Percentiles rank a stretch among this genome's conserved stretches.
Conservation (phyloP, 169 alveolate species). For the Plasmodium malariae region DNA sequence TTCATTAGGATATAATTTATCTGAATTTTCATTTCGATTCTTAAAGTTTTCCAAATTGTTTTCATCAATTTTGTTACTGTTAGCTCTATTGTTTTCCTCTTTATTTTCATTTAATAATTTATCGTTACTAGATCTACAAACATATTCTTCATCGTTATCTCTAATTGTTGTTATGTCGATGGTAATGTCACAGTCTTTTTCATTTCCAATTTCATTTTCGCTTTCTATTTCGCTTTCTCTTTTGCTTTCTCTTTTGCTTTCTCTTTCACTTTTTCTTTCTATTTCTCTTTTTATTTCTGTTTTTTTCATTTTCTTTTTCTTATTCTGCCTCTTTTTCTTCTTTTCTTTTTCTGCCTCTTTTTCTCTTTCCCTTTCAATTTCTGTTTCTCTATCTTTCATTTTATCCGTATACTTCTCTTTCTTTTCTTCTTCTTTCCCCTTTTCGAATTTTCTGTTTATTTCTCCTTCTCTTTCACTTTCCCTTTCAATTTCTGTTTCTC, state of each 20-base stretch:
- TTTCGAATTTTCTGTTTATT: background rate
- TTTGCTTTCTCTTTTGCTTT: background rate
- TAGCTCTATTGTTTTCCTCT: background rate
- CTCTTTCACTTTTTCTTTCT: background rate
- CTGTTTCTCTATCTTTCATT: background rate
- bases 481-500: background rate
- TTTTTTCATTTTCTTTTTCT: conserved; percentile 3
- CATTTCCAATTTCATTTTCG: background rate
- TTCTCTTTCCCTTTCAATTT: conserved; percentile 5
- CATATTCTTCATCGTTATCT: background rate
- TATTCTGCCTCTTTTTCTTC: background rate
- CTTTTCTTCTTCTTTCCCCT: background rate
- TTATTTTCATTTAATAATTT: background rate
- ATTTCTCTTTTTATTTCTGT: background rate
- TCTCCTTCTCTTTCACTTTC: background rate
- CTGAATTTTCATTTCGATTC: conserved; percentile 20
- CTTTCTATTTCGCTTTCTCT: background rate
- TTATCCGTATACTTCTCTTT: background rate
- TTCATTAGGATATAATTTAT: conserved; percentile 13
- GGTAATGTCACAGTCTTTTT: background rate
- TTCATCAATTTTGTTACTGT: background rate
- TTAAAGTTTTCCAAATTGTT: background rate
- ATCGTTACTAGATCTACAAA: background rate
- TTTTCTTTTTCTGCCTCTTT: background rate
- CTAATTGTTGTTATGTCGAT: background rate